A percentile compares a stretch with the other conserved stretches of the same genome.
phyloP scores from a whole-genome alignment of 176 grass and related monocot genomes.

The Phoenix roebelenii region DNA sequence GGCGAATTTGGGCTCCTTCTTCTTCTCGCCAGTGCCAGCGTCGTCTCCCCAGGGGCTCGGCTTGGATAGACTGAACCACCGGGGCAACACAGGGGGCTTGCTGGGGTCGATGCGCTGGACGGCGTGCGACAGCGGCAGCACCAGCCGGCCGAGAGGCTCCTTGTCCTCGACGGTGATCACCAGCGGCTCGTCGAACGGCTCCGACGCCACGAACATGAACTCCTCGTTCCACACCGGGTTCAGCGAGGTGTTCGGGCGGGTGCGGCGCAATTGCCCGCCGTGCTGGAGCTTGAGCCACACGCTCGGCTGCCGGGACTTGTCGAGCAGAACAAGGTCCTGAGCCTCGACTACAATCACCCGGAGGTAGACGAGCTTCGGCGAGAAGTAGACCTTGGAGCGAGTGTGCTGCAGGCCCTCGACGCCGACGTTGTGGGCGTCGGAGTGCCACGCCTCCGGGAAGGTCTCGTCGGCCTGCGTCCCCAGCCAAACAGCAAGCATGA shows the following conservation, averaged over 20 bases:
- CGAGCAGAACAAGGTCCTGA: slow-evolving; percentile 45
- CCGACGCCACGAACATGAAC: slow-evolving; percentile 62
- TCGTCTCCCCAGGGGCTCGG: slow-evolving; percentile 26
- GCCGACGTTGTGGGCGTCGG: slow-evolving; percentile 47
- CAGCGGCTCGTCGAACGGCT: slow-evolving; percentile 64
- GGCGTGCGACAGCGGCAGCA: slow-evolving; percentile 22
- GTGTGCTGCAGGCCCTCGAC: slow-evolving; percentile 26
- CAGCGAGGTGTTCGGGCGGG: slow-evolving; percentile 15
- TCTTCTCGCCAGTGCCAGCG: slow-evolving; percentile 21
- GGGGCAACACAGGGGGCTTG: slow-evolving; percentile 26
- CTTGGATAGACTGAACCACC: slow-evolving; percentile 58
- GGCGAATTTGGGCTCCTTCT: slow-evolving; percentile 33
- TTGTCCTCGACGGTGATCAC: slow-evolving; percentile 72
- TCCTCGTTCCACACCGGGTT: slow-evolving; percentile 75
- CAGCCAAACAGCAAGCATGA: slow-evolving; percentile 63
- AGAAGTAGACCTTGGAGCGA: slow-evolving; percentile 67
- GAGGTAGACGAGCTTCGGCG: slow-evolving; percentile 59
- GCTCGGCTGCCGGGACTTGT: slow-evolving; percentile 27
- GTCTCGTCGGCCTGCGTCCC: slow-evolving; percentile 84
- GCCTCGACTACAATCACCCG: slow-evolving; percentile 37
- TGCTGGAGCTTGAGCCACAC: slow-evolving; percentile 41
- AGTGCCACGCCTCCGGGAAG: slow-evolving; percentile 70
- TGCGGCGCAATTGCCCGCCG: slow-evolving; percentile 33
- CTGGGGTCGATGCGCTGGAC: slow-evolving; percentile 32
- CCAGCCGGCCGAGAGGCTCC: slow-evolving; percentile 38